A percentile compares a stretch with the other conserved stretches of the same genome.
Evolutionary conservation across 1,284 basidiomycete genomes (phyloP).

Genomic region (Heterobasidion irregulare): DNA sequence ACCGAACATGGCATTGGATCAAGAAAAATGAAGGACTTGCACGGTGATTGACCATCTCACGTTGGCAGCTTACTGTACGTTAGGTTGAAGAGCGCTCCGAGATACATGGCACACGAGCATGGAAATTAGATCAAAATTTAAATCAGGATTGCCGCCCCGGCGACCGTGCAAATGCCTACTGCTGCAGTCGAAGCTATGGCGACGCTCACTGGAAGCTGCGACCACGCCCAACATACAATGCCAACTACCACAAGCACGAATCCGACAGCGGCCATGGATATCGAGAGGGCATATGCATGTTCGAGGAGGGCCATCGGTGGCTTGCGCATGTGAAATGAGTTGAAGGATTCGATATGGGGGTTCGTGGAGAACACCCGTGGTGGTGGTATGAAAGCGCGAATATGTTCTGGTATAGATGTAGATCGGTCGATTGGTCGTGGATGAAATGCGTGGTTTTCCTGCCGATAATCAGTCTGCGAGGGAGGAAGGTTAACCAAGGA

Average conservation of each 20-base stretch:
- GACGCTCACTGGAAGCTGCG: conserved; percentile 30
- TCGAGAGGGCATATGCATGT: conserved; percentile 40
- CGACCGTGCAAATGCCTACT: conserved; percentile 23
- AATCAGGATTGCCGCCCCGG: neutral
- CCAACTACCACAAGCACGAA: conserved; percentile 43
- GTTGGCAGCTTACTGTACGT: too few relatives aligned
- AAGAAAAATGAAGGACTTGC: too few relatives aligned
- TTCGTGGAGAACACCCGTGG: conserved; percentile 23
- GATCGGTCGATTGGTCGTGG: neutral
- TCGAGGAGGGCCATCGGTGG: conserved; percentile 38
- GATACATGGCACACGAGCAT: too few relatives aligned
- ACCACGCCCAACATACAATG: conserved; percentile 44
- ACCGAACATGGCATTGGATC: too few relatives aligned
- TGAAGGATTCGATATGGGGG: conserved; percentile 31
- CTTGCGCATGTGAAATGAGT: conserved; percentile 25
- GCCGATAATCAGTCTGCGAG: too few relatives aligned
- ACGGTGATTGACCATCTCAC: too few relatives aligned
- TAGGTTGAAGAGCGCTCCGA: too few relatives aligned
- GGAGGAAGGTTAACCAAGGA: too few relatives aligned
- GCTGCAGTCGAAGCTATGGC: conserved; percentile 33
- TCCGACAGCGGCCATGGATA: conserved; percentile 38
- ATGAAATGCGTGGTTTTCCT: neutral
- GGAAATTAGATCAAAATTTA: neutral
- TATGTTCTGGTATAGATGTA: neutral
- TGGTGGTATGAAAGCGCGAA: neutral